Percentiles rank a stretch among this genome's conserved stretches.
These are phyloP conservation scores for Bauhinia variegata DNA, from an alignment of 306 rosid genomes.

Conservation along the genomic window DNA sequence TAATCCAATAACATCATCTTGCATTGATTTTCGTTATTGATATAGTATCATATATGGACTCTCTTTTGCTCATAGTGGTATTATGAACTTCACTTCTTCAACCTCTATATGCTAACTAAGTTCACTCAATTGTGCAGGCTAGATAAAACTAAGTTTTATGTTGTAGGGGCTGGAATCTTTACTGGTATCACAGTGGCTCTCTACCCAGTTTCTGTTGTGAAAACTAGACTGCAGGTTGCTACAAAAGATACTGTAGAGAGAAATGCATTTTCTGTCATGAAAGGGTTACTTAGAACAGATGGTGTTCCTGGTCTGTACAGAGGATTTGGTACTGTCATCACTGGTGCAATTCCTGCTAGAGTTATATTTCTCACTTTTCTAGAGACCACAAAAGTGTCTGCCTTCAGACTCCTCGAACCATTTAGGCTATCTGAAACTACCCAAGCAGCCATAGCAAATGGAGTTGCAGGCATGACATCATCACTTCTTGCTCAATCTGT, in stretches of 20 bases:
- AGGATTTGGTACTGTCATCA: constrained; percentile 84
- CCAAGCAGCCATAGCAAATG: constrained; percentile 87
- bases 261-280: constrained; percentile 69
- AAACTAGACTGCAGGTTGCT: constrained; percentile 90
- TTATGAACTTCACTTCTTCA: constrained; percentile 20
- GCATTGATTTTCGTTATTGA: background rate
- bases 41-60: constrained; percentile 6
- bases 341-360: constrained; percentile 88
- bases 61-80: constrained; percentile 11
- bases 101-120: constrained; percentile 23
- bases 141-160: constrained; percentile 81
- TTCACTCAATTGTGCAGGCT: constrained; percentile 63
- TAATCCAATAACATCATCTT: background rate
- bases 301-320: constrained; percentile 87
- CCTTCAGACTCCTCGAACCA: constrained; percentile 75
- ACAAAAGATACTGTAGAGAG: constrained; percentile 70
- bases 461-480: constrained; percentile 82
- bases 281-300: constrained; percentile 73
- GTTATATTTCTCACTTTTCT: constrained; percentile 77
- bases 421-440: constrained; percentile 68
- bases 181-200: constrained; percentile 84
- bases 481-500: constrained; percentile 78
- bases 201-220: constrained; percentile 86
- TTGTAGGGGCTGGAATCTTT: constrained; percentile 83
- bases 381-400: constrained; percentile 78